Percentiles rank a stretch among this genome's conserved stretches.
Conservation (phyloP, 495 filamentous ascomycete genomes). For the Amniculicola lignicola region DNA sequence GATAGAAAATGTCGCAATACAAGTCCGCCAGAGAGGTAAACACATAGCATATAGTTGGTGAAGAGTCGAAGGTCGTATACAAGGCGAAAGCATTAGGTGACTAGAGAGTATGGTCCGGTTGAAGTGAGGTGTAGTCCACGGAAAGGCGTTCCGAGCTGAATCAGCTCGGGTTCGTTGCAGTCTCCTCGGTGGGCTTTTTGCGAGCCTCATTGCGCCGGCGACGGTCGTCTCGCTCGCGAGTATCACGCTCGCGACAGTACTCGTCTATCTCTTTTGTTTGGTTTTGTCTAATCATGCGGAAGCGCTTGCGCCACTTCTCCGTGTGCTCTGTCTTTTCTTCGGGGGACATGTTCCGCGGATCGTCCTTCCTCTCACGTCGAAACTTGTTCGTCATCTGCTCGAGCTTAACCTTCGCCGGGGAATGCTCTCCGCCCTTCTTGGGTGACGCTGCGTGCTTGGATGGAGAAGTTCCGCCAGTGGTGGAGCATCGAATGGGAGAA, state of each 20-base stretch:
- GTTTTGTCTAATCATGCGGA: conserved; percentile 14
- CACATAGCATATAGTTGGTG: too few species aligned
- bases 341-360: conserved; percentile 22
- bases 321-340: conserved; percentile 23
- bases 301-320: conserved; percentile 28
- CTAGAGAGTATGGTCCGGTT: too few species aligned
- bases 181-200: too few species aligned
- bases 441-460: conserved; percentile 16
- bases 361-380: conserved; percentile 15
- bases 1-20: too few species aligned
- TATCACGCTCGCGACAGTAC: too few species aligned
- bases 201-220: background rate
- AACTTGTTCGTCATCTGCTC: conserved; percentile 39
- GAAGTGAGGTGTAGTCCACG: too few species aligned
- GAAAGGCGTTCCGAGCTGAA: too few species aligned
- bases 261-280: conserved; percentile 24
- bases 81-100: too few species aligned
- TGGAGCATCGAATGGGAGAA: conserved; percentile 23
- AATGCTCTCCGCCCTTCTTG: conserved; percentile 30
- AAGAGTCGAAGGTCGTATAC: too few species aligned
- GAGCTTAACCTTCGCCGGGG: conserved; percentile 39
- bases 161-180: too few species aligned
- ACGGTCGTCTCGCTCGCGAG: conserved; percentile 10
- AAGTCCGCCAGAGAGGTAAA: too few species aligned
- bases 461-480: conserved; percentile 6